These are phyloP conservation scores for Metarhizium robertsii DNA, from an alignment of 2,329 filamentous ascomycete genomes.

Conservation along the genomic window DNA sequence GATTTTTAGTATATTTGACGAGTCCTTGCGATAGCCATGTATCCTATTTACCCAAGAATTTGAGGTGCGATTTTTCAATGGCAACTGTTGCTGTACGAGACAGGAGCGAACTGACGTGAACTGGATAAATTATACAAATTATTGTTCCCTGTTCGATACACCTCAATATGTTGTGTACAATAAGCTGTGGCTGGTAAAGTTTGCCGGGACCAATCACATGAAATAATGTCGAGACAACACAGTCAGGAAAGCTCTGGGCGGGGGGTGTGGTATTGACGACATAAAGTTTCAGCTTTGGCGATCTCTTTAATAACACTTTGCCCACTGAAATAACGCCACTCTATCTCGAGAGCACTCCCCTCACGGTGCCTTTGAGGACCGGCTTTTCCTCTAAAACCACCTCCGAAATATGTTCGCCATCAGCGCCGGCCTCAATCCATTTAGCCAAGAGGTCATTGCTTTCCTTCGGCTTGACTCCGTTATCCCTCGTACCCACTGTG, in stretches of 20 bases:
- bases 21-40: background rate
- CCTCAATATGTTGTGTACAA: too few relatives aligned
- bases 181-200: too few relatives aligned
- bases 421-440: constrained; percentile 56
- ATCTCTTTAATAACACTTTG: background rate
- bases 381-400: constrained; percentile 40
- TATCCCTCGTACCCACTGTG: constrained; percentile 73
- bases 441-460: constrained; percentile 74
- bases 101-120: too few relatives aligned
- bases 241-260: too few relatives aligned
- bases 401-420: constrained; percentile 34
- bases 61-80: too few relatives aligned
- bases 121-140: too few relatives aligned
- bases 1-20: background rate
- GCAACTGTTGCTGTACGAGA: too few relatives aligned
- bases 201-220: too few relatives aligned
- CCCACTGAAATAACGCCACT: background rate
- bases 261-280: too few relatives aligned
- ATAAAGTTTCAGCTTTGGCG: background rate
- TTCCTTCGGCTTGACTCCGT: constrained; percentile 79
- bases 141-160: too few relatives aligned
- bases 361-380: constrained; percentile 36
- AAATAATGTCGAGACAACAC: too few relatives aligned
- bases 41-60: too few relatives aligned
- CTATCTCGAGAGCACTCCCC: constrained; percentile 39